Base-by-base conservation (phyloP, 805 yeast species). In the Torulaspora delbrueckii region DNA sequence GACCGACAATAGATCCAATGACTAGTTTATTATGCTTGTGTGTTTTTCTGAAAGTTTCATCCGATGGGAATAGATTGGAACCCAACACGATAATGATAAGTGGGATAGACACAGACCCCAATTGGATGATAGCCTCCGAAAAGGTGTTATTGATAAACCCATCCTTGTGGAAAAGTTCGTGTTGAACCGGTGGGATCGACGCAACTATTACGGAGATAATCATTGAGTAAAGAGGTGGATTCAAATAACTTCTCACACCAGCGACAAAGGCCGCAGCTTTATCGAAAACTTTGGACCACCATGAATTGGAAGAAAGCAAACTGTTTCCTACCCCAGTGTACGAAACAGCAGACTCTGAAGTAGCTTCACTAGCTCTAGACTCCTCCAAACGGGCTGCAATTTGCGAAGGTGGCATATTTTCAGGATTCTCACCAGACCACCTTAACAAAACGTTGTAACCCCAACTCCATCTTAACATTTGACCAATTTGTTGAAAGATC, bases 191-290 rank as follows among this genome's bases (percentile, higher is more conserved):
- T 4, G 85, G 82, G 14, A 82, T 69, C 0, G 86, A 76, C 3
- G 91, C 93, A 45, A 85, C 84, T 19, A 84, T 43, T 12, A 85
- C 77, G 3, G 90, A 75, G 1, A 80, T 63, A 8, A 81, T 59
- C 90, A 85, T 85, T 7, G 95, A 82, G 66, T 82, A 85, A 45
- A 85, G 67, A 12, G 93, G 95, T n/a, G 95, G 93, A 58, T 85
- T 85, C 86, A 85, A 82, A 48, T 74, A 74, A 6, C 65, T 53
- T 37, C 67, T 58, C 25, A 78, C 53, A 32, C 55, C 60, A 8
- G 43, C 37, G 10, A 62, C 42, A 10, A 44, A n/a, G 4, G 8
- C 25, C 28, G 30, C 36, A 9, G 37, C 8, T 23, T 43, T 51
- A 16, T 51, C 45, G 42, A 47, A 47, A 7, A 53, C 25, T 19